These are phyloP conservation scores for Neurospora sp. DNA, from an alignment of 2,329 filamentous ascomycete genomes.

Conservation along the genomic window DNA sequence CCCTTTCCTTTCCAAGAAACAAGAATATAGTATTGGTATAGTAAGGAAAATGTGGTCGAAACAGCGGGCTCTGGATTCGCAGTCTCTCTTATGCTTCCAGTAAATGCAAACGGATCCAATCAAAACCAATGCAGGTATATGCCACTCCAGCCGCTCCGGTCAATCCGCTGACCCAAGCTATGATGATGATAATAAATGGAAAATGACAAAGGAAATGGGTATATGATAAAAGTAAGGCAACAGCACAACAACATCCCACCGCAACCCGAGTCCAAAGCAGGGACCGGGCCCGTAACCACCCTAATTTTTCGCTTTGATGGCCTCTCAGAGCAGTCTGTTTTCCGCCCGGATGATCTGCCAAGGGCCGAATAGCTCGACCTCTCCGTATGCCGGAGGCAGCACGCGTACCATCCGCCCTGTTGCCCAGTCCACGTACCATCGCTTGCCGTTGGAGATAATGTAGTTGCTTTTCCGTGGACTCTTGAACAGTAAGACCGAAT, in stretches of 20 bases:
- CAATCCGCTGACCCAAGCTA: not conserved
- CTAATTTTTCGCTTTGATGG: not conserved
- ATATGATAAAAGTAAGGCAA: not conserved
- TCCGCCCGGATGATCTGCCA: conserved; percentile 42
- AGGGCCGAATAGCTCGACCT: conserved; percentile 38
- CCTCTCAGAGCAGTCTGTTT: conserved; percentile 33
- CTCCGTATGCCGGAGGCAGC: conserved; percentile 44
- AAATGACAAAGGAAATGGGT: not conserved
- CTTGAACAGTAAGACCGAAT: conserved; percentile 46
- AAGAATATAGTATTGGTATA: not conserved
- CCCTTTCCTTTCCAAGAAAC: not conserved
- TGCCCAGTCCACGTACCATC: conserved; percentile 51
- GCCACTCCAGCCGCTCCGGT: not conserved
- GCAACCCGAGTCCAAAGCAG: not conserved
- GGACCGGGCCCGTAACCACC: not conserved
- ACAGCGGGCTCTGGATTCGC: not conserved
- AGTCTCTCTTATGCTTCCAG: not conserved
- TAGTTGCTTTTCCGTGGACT: conserved; percentile 49
- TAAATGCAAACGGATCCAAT: not conserved
- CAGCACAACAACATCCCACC: not conserved
- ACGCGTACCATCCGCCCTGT: conserved; percentile 46
- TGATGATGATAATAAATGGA: not conserved
- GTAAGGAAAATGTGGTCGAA: not conserved
- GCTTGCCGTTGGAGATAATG: conserved; percentile 45
- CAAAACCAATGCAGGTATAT: not conserved